Evolutionary conservation across 176 grass and related monocot genomes (phyloP), one percentile per base, ranked within the genome.

Genomic region (Aegilops bicornis): DNA sequence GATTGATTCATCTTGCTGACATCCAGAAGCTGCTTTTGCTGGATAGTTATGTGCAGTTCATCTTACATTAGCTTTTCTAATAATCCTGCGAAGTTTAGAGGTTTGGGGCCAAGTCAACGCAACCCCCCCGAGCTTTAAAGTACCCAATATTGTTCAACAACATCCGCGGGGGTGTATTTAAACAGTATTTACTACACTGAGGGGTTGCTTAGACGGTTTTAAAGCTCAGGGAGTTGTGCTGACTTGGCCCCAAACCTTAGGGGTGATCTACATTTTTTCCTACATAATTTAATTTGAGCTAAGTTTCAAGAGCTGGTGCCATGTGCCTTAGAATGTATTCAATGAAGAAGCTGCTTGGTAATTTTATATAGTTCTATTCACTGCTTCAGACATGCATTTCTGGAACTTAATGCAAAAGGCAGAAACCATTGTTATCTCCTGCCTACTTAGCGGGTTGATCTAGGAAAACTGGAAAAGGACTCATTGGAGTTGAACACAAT

Each of bases 311-410:
- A 61, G n/a, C 2, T 73, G 10, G 3, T 70, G 17, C 14, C 74
- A 40, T 73, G 27, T 77, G 36, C 30, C 64, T 79, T 37, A 10
- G 22, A 73, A 13, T 79, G 71, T 36, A 61, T 45, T 27, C 70
- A 37, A 36, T 52, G 39, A 36, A 40, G 24, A 60, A 66, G 16
- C 76, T 74, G 14, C 54, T 37, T 47, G 6, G 23, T 67, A 40
- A 67, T 54, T 37, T 29, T 89, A 7, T 74, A 65, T 77, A 61
- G 4, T 69, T 23, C 30, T 8, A 24, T 84, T 43, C 29, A 37
- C 19, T 89, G 68, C 63, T 77, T 56, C 59, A 37, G 45, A 47
- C 17, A 24, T 88, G 8, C 7, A 31, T 89, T 63, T 58, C 77
- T 80, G 45, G 23, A 89, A 76, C 19, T 68, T 32, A 76, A 23